Percentiles rank a stretch among this genome's conserved stretches.
Conservation (phyloP, 139 green algal species). For the Eudorina sp. region DNA sequence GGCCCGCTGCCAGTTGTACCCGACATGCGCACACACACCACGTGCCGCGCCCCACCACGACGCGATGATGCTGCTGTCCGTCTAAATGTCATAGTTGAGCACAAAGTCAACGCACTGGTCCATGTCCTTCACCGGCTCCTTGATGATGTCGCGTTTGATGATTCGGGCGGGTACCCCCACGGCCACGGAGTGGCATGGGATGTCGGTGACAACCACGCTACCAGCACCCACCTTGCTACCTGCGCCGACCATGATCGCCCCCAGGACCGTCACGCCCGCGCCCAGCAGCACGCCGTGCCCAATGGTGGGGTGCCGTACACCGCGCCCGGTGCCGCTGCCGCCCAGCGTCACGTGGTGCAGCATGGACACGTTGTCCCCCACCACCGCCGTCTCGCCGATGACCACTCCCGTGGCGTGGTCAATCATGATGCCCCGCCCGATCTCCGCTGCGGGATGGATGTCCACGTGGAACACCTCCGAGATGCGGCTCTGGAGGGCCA, state of each 20-base stretch:
- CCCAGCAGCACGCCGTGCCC: conserved; percentile 91
- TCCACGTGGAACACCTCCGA: conserved; percentile 89
- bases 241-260: conserved; percentile 81
- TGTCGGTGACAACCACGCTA: conserved; percentile 85
- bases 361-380: conserved; percentile 96
- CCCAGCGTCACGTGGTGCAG: conserved; percentile 97
- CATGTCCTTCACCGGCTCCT: conserved; percentile 85
- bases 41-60: too few species aligned
- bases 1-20: too few species aligned
- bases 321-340: conserved; percentile 84
- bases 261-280: conserved; percentile 88
- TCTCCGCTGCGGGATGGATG: conserved; percentile 88
- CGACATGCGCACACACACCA: too few species aligned
- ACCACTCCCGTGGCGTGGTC: conserved; percentile 96
- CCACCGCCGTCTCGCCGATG: conserved; percentile 95
- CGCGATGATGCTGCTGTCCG: too few species aligned
- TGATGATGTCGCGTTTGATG: conserved; percentile 72
- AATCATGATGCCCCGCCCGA: conserved; percentile 90
- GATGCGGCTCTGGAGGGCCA: conserved; percentile 82
- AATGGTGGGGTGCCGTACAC: conserved; percentile 79
- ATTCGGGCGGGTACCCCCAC: conserved; percentile 90
- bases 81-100: conserved; percentile 86
- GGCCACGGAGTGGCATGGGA: conserved; percentile 88
- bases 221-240: conserved; percentile 91
- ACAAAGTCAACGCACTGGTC: conserved; percentile 84